Conservation (phyloP, 2,329 filamentous ascomycete species). For the Talaromyces rugulosus region DNA sequence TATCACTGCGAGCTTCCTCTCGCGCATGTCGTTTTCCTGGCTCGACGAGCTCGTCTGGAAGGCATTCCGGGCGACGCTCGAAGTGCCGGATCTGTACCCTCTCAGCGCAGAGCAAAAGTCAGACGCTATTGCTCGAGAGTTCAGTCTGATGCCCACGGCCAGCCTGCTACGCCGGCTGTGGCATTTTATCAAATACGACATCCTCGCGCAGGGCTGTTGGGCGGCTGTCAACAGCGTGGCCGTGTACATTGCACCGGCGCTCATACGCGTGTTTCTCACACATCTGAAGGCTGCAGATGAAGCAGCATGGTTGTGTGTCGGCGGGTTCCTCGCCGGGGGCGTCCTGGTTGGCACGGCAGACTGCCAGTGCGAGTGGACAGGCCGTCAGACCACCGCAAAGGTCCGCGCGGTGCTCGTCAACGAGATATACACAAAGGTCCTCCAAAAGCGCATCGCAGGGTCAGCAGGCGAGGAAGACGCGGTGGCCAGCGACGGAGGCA, state of each 20-base stretch:
- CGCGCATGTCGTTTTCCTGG: conserved; percentile 3
- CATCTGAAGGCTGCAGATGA: not conserved
- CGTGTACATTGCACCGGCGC: not conserved
- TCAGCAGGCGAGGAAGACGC: not conserved
- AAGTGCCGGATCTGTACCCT: not conserved
- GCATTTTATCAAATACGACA: not conserved
- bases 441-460: not conserved
- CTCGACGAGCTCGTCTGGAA: not conserved
- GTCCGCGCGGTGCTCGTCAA: not conserved
- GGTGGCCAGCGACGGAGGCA: not conserved
- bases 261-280: not conserved
- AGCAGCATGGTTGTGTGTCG: not conserved
- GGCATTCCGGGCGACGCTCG: not conserved
- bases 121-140: not conserved
- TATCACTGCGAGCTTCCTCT: not conserved
- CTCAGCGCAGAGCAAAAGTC: not conserved
- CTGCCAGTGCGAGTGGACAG: conserved; percentile 1
- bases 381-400: not conserved
- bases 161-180: not conserved
- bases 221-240: not conserved
- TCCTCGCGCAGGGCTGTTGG: not conserved
- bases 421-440: conserved; percentile 3
- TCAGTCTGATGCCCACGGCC: not conserved
- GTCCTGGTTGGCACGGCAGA: not conserved
- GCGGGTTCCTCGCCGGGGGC: not conserved